These are phyloP conservation scores for Olyra latifolia DNA, from an alignment of 176 grass and related monocot species.

Conservation along the genomic window DNA sequence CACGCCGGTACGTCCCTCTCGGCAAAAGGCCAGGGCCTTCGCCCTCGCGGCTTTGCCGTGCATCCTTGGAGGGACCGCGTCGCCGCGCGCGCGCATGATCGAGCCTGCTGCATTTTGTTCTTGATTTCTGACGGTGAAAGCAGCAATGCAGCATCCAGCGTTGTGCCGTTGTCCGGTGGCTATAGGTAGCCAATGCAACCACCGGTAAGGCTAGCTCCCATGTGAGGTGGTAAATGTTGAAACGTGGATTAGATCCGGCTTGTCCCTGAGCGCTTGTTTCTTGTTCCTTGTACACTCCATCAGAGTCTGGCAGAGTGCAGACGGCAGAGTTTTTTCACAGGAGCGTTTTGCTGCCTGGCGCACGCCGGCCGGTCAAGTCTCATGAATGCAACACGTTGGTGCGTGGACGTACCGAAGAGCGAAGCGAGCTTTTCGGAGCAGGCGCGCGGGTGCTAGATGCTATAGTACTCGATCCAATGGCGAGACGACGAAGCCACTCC, in stretches of 20 bases:
- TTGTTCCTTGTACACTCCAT: not conserved
- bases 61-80: not conserved
- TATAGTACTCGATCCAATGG: not conserved
- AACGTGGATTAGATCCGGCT: not conserved
- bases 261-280: not conserved
- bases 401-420: too few species aligned
- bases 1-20: not conserved
- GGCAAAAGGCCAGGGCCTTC: conserved; percentile 22
- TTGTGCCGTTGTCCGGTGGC: too few species aligned
- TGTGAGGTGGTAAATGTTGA: not conserved
- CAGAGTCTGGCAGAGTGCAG: too few species aligned
- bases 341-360: not conserved
- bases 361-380: not conserved
- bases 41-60: not conserved
- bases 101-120: not conserved
- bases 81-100: not conserved
- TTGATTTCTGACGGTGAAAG: not conserved
- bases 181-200: too few species aligned
- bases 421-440: not conserved
- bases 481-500: not conserved
- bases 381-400: not conserved
- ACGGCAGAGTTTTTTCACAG: not conserved
- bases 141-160: not conserved
- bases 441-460: not conserved
- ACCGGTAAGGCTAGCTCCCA: too few species aligned